Evolutionary conservation across 2,329 filamentous ascomycete species (phyloP), one percentile per base, ranked within the genome.

Genomic region (Alternaria sp.): DNA sequence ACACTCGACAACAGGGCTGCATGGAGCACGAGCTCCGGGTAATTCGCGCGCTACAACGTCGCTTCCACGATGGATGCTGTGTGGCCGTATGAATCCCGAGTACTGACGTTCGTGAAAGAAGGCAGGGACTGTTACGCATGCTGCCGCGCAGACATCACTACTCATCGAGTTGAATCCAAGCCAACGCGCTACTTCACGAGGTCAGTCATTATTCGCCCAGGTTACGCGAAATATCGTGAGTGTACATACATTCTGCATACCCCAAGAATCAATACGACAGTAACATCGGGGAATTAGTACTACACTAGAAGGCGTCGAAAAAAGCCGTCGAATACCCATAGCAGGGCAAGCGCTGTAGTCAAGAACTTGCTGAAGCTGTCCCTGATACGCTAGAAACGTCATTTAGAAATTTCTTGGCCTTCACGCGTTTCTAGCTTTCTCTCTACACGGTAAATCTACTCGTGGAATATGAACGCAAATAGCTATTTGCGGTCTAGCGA

Each of bases 401-500:
- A 49, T 11, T 38, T 24, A 20, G 22, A 34, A n/a, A 49, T 16
- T 11, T 38, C 20, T 26, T 18, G 14, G 5, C 30, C 36, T 49
- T 36, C 14, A 24, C 32, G 46, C 30, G 11, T 32, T 9, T 16
- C 24, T 32, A 36, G 7, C 20, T 5, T 57, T 6, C 14, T 56
- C 38, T 22, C 14, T n/a, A 47, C 56, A 28, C 36, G 49, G 62
- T 59, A 57, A 54, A 43, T 51, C 16, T 9, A 14, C 38, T 59
- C 32, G 22, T 61, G 49, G 51, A 61, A 59, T 61, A 54, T 39
- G 36, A 38, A 48, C 55, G 52, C 53, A 54, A 56, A 41, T 36
- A 43, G 46, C 51, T 64, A 14, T 54, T 28, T 32, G 16, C 28
- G 32, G 49, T 34, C 51, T 59, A 59, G 60, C 47, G 51, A 53